phyloP scores from a whole-genome alignment of 306 rosid genomes.

The Sechiopsis laciniata region DNA sequence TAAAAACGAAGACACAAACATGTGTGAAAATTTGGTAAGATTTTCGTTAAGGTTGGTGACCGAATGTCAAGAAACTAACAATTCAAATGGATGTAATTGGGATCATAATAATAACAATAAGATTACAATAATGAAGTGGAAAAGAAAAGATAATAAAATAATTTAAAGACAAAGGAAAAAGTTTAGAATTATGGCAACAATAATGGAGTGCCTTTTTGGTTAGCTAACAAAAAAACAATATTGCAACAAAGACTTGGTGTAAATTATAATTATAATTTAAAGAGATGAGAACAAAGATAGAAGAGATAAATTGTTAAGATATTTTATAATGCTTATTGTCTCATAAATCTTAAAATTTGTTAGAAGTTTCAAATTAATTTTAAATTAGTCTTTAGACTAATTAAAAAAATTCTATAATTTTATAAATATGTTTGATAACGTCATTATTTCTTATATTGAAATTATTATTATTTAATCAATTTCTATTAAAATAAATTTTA shows the following conservation, averaged over 20 bases:
- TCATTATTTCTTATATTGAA: no score
- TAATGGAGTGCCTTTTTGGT: slow-evolving; percentile 14
- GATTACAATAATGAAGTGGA: neutral
- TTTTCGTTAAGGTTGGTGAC: slow-evolving; percentile 13
- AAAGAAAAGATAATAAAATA: neutral
- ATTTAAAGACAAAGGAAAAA: neutral
- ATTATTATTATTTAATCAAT: no score
- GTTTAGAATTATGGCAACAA: slow-evolving; percentile 9
- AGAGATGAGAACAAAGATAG: no score
- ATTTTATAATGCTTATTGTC: no score
- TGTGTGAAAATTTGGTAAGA: neutral
- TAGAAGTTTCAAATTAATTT: no score
- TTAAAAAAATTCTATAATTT: no score
- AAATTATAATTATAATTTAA: no score
- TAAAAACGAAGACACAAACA: neutral
- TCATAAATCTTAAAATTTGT: no score
- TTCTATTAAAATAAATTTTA: no score
- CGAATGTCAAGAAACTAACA: neutral
- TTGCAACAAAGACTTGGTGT: no score
- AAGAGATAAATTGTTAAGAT: neutral
- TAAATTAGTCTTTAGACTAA: no score
- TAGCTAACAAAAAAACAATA: neutral
- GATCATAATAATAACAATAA: neutral
- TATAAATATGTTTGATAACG: no score
- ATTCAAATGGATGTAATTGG: neutral